Evolutionary conservation across 305 asterid genomes (phyloP), one percentile per base, ranked within the genome.

Genomic region (Fraxinus sp.): DNA sequence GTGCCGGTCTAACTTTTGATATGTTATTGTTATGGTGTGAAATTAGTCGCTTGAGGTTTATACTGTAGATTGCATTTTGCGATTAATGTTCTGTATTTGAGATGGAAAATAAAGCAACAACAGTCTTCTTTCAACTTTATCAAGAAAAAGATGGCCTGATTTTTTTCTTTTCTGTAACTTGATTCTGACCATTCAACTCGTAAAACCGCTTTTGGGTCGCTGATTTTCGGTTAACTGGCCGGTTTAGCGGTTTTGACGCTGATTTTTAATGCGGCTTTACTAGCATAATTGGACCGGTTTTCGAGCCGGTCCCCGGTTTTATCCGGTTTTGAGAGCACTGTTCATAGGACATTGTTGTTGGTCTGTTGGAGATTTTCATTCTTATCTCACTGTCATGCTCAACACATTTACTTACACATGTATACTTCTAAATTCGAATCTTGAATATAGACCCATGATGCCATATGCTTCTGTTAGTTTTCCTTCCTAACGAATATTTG

Each of bases 361-460:
- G n/a, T n/a, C n/a, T n/a, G n/a, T n/a, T 59, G 39, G 39, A 70
- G 39, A 70, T 70, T 35, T 30, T 70, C 75, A 70, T 30, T 70
- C 41, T 13, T 11, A 13, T 70, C 22, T 70, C 39, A 70, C 11
- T 70, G 20, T 70, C 30, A 26, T 70, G 75, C 75, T 70, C 10
- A 14, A 70, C 75, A 6, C 18, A 26, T 70, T 62, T 30, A 70
- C 75, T n/a, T 72, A 72, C 52, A 35, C 49, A 0, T 7, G 49
- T n/a, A 73, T 73, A 3, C 52, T 35, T 73, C 24, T 33, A 73
- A 73, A 36, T 33, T 35, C 28, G 7, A 73, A 73, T 73, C 41
- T 64, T 73, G 77, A 18, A 74, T 6, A 49, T 68, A 32, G 83
- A 57, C 62, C 36, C 75, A 52, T 32, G 71, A 20, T 62, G 71